These are phyloP conservation scores for Sisymbrium altissimum DNA, from an alignment of 345 rosid genomes.

Conservation along the genomic window DNA sequence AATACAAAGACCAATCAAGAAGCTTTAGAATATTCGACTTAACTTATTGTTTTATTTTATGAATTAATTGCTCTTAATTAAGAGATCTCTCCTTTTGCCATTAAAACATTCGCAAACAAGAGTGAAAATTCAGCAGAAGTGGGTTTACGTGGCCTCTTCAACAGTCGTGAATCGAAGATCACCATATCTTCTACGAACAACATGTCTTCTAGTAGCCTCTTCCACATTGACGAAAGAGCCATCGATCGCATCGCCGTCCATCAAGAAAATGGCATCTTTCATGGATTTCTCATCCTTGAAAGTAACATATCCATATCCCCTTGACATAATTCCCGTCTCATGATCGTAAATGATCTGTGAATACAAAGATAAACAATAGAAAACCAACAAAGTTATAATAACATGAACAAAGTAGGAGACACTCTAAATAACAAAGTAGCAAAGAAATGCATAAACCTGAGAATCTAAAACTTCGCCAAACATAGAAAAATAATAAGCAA, in stretches of 20 bases:
- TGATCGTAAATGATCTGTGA: neutral
- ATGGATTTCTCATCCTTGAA: neutral
- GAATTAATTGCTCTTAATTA: neutral
- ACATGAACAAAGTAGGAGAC: no score
- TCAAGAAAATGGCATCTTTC: neutral
- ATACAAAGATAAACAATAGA: no score
- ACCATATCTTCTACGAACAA: neutral
- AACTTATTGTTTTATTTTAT: neutral
- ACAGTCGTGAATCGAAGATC: neutral
- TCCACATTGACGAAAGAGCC: neutral
- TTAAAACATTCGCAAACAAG: neutral
- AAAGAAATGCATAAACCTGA: no score
- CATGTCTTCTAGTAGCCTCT: neutral
- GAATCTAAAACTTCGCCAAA: neutral
- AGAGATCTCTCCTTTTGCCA: neutral
- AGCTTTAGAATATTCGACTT: neutral
- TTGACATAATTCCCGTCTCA: neutral
- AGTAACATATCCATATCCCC: neutral
- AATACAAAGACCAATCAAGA: neutral
- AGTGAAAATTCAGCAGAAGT: neutral
- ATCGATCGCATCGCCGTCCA: neutral
- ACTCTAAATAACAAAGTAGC: no score
- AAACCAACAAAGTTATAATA: neutral
- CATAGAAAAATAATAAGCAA: neutral
- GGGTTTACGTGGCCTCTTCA: neutral